Evolutionary conservation across 345 rosid species (phyloP), one percentile per base, ranked within the genome.

Genomic region (Hypericum androsaemum): DNA sequence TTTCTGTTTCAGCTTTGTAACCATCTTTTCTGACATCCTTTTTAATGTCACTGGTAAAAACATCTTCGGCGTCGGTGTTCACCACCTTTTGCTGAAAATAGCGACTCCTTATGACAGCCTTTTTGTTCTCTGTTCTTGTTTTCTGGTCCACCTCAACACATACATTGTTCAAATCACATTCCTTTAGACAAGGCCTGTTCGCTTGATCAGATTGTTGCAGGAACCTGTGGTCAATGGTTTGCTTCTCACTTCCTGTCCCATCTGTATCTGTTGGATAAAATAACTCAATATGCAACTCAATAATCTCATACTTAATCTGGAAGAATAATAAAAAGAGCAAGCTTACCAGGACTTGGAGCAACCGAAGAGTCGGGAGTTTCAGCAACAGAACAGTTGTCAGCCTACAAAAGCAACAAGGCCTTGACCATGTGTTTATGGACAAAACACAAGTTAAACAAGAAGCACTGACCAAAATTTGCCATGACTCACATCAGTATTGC

Each of bases 31-130:
- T 7, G 7, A 0, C 16, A 39, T 36, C 40, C 11, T 49, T 41
- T 10, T 28, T 12, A 3, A 51, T 36, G 48, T 57, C 59, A 44
- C 41, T 51, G 45, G 65, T 41, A 52, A 58, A 41, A 74, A 49
- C 58, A 58, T 57, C 62, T 53, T 60, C 69, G 59, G 49, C 61
- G 36, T 35, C 59, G 47, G 49, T 62, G 36, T 54, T 61, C 16
- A 6, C 70, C 62, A 78, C 72, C 66, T 84, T 80, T 43, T 69
- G 74, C 71, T 72, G 76, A 45, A 82, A 84, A 68, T 73, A 90
- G 35, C 75, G 63, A 77, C 96, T 84, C 70, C 81, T 73, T 49
- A 77, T 71, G 12, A 72, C 56, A 53, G 67, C 78, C 76, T 77
- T 82, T 46, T 64, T 61, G 66, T 49, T 66, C 48, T 73, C 84